These are phyloP conservation scores for Saprolegnia diclina DNA, from an alignment of 352 stramenopile genomes.

Conservation along the genomic window DNA sequence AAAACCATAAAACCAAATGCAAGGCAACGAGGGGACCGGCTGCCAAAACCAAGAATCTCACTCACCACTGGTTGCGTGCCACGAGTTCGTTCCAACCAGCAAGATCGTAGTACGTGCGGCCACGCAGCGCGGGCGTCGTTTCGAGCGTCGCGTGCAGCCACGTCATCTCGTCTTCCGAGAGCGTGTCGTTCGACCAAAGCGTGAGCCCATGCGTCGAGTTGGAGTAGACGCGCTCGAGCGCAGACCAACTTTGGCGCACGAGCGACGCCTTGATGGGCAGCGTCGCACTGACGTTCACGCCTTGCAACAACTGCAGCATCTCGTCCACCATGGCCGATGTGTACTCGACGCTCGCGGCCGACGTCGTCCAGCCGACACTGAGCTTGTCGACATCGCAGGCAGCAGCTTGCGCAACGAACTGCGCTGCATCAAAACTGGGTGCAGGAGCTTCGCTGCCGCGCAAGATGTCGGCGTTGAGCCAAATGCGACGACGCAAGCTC, in stretches of 20 bases:
- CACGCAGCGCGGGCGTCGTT: not conserved
- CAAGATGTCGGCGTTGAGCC: conserved; percentile 25
- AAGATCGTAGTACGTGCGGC: conserved; percentile 25
- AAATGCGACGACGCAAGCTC: conserved; percentile 2
- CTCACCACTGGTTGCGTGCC: conserved; percentile 14
- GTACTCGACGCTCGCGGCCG: conserved; percentile 14
- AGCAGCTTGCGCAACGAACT: conserved; percentile 13
- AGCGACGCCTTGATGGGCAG: conserved; percentile 24
- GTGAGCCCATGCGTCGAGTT: conserved; percentile 21
- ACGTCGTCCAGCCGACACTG: conserved; percentile 25
- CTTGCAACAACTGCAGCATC: conserved; percentile 19
- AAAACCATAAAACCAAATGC: too few relatives aligned
- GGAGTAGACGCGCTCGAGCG: conserved; percentile 7
- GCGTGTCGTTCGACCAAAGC: conserved; percentile 17
- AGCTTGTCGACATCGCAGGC: conserved; percentile 9
- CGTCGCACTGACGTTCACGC: not conserved
- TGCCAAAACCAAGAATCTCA: too few relatives aligned
- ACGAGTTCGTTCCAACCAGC: conserved; percentile 21
- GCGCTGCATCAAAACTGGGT: conserved; percentile 7
- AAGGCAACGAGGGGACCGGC: too few relatives aligned
- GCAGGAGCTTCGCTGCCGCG: conserved; percentile 1
- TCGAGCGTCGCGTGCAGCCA: conserved; percentile 21
- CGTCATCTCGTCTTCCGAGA: conserved; percentile 13
- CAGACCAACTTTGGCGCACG: conserved; percentile 13
- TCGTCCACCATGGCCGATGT: conserved; percentile 10